phyloP scores from a whole-genome alignment of 2,329 filamentous ascomycete genomes.

The Diaporthe citriasiana region DNA sequence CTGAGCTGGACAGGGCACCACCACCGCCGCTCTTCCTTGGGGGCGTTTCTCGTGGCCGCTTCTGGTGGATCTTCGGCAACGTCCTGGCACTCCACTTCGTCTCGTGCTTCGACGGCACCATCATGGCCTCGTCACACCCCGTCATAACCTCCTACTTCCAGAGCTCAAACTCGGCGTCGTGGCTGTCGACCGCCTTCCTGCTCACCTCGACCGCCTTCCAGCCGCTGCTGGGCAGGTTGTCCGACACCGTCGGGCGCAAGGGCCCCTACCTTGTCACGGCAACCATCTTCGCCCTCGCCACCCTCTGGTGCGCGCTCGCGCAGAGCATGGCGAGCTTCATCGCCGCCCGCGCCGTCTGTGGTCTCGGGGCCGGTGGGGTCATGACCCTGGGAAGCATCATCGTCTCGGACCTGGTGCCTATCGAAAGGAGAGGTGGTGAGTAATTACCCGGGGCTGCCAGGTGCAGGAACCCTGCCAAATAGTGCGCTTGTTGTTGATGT shows the following conservation, averaged over 20 bases:
- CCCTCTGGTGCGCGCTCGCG: slow-evolving; percentile 78
- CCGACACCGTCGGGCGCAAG: slow-evolving; percentile 80
- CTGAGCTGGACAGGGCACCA: slow-evolving; percentile 10
- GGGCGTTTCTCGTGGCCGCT: slow-evolving; percentile 63
- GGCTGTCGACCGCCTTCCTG: slow-evolving; percentile 85
- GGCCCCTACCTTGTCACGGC: slow-evolving; percentile 74
- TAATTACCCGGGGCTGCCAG: neutral
- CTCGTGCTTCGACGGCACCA: slow-evolving; percentile 79
- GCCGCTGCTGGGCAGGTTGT: slow-evolving; percentile 80
- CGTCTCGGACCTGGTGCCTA: slow-evolving; percentile 80
- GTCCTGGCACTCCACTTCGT: slow-evolving; percentile 72
- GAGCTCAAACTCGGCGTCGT: slow-evolving; percentile 83
- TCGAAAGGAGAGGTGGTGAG: slow-evolving; percentile 66
- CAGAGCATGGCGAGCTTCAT: slow-evolving; percentile 79
- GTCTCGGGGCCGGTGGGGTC: slow-evolving; percentile 79
- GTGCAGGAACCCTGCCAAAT: neutral
- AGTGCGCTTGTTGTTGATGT: neutral
- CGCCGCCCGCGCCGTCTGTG: slow-evolving; percentile 77
- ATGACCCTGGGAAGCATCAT: slow-evolving; percentile 79
- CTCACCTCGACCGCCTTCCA: slow-evolving; percentile 83
- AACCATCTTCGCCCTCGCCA: slow-evolving; percentile 74
- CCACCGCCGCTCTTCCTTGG: slow-evolving; percentile 55
- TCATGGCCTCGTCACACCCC: slow-evolving; percentile 86
- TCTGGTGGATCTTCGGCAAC: slow-evolving; percentile 74
- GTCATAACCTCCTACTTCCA: slow-evolving; percentile 84